Evolutionary conservation across 257 asterid genomes (phyloP), one percentile per base, ranked within the genome.

Genomic region (Forsythia viridissima): DNA sequence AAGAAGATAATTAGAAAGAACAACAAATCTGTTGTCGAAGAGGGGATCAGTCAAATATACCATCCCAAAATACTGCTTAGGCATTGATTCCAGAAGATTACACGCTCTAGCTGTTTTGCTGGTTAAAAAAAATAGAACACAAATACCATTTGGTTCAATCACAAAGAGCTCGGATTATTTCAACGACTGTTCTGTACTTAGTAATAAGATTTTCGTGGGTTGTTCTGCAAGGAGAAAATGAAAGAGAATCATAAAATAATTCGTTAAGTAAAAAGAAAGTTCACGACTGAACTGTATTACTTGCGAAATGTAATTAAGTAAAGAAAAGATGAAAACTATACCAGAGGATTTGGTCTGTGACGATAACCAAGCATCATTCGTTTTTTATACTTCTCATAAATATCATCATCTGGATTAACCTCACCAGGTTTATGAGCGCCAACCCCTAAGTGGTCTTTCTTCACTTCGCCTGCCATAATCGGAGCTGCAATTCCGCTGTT

Each of bases 351-450:
- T 67, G 98, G 98, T 76, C 98, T 85, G 87, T 93, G 80, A 7
- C 89, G 90, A 81, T 93, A 94, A 63, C 99, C 98, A 34, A 94
- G 94, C 98, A 94, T 94, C 98, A 94, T 94, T 40, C 97, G 92
- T 82, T 94, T 94, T 87, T 94, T 94, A 68, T 94, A 94, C 88
- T 94, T 98, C 84, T 94, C 98, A 40, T 94, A 94, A 42, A 94
- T 94, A 85, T 94, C 99, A 80, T 94, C 99, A 0, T 91, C 98
- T 30, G 97, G 74, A 11, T 85, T 84, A n/a, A 93, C 99, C 84
- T 94, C 97, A 2, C 99, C 97, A 0, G 99, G 99, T 52, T 91
- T 89, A 1, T 84, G 89, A 43, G 98, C 99, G 66, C 98, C 99
- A 75, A 94, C 97, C 43, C 98, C 99, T 86, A 94, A 82, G 91